Evolutionary conservation across 2,329 filamentous ascomycete species (phyloP), one percentile per base, ranked within the genome.

Genomic region (Penicillium sp.): DNA sequence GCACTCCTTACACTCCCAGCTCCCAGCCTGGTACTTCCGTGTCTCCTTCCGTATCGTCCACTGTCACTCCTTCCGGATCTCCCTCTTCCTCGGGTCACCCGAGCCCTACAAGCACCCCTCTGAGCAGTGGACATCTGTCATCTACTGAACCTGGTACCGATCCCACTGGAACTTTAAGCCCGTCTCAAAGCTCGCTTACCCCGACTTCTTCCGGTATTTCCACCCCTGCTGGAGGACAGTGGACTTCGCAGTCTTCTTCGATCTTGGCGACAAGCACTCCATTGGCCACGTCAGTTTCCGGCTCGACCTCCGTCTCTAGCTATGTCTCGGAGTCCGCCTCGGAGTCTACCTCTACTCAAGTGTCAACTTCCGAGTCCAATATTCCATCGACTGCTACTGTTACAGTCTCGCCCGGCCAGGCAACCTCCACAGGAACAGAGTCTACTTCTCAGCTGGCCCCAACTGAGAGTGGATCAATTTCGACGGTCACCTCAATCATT

Each of bases 401-500:
- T 10, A 37, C 23, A 24, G 23, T 24, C 16, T 37, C 34, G 16
- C n/a, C 23, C 7, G 34, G 23, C 1, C 23, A 14, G 16, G 23
- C 39, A 16, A 29, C 39, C 6, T 24, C 23, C 23, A 24, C 23
- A 9, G 8, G 3, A 24, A 24, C 23, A 6, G 23, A n/a, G 35
- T 45, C 38, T 35, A 51, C 40, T 14, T 37, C 34, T 4, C 23
- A 11, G 18, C 23, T 40, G 4, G 39, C 41, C 14, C 23, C 44
- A 23, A 52, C 40, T 35, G 52, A 49, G n/a, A 51, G 20, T 23
- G 46, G 38, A 16, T 38, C 49, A 24, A 24, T 9, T 3, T 26
- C 36, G 24, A 51, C 42, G 7, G 41, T 40, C 10, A 46, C 49
- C 1, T 44, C 56, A n/a, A 42, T 47, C 16, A 42, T 51, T 13